Conservation (phyloP, 352 stramenopile genomes). For the Phytophthora ramorum region DNA sequence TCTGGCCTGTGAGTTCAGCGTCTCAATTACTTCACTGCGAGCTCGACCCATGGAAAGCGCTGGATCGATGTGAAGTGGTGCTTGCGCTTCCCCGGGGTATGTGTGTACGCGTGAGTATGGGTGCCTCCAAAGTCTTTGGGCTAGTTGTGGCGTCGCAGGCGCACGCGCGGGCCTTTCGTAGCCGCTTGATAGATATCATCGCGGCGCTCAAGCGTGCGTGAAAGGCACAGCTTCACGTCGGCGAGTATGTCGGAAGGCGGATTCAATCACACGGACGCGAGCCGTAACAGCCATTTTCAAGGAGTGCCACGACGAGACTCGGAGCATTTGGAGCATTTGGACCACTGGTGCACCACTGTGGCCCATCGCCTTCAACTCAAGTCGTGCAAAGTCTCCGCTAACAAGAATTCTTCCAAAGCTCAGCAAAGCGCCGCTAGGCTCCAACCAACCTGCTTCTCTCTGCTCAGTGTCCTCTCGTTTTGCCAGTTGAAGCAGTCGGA, state of each 20-base stretch:
- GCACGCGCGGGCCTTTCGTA: no score
- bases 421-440: neutral
- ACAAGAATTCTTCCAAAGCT: no score
- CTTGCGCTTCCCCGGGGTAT: neutral
- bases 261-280: conserved; percentile 9
- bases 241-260: neutral
- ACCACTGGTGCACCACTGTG: no score
- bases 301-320: conserved; percentile 18
- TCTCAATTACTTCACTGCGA: conserved; percentile 19
- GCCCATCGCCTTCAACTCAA: conserved; percentile 23
- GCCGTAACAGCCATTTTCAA: conserved; percentile 8
- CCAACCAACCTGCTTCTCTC: conserved; percentile 12
- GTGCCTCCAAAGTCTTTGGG: conserved; percentile 3
- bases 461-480: conserved; percentile 20
- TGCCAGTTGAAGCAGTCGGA: conserved; percentile 33
- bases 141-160: conserved; percentile 15
- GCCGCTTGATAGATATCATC: conserved; percentile 29
- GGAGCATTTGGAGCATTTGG: neutral
- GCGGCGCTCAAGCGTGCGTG: conserved; percentile 2
- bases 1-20: conserved; percentile 24
- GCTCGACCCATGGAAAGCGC: neutral
- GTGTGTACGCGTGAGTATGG: conserved; percentile 20
- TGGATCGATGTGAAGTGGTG: neutral
- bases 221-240: neutral
- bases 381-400: neutral